Conservation (phyloP, 805 yeast genomes). For the Zygotorulaspora danielsina region DNA sequence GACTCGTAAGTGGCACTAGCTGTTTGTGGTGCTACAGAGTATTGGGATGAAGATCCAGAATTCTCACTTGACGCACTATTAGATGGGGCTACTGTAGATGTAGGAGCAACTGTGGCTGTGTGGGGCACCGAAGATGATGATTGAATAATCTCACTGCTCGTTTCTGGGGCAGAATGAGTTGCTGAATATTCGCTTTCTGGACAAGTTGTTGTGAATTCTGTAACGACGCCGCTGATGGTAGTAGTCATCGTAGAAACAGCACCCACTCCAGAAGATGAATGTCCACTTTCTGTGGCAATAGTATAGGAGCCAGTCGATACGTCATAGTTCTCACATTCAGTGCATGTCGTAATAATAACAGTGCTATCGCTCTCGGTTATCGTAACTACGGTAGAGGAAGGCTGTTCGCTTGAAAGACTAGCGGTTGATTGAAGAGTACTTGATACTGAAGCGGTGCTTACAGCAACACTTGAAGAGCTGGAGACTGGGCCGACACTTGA, state of each 20-base stretch:
- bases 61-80: no score
- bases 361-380: neutral
- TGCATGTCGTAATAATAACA: neutral
- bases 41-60: no score
- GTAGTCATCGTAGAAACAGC: slow-evolving; percentile 7
- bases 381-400: slow-evolving; percentile 1
- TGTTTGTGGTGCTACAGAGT: no score
- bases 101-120: no score
- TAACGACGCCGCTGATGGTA: slow-evolving; percentile 7
- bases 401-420: neutral
- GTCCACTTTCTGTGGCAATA: neutral
- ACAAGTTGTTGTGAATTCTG: slow-evolving; percentile 10
- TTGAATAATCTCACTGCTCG: no score
- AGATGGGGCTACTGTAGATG: no score
- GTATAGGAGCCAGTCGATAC: neutral
- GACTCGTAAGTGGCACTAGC: no score
- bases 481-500: neutral
- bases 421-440: slow-evolving; percentile 1
- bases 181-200: slow-evolving; percentile 6
- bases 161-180: no score
- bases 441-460: neutral
- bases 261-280: neutral
- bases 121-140: no score
- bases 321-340: neutral
- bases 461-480: neutral